Conservation (phyloP, 768 basidiomycete species). For the Pisolithus albus region DNA sequence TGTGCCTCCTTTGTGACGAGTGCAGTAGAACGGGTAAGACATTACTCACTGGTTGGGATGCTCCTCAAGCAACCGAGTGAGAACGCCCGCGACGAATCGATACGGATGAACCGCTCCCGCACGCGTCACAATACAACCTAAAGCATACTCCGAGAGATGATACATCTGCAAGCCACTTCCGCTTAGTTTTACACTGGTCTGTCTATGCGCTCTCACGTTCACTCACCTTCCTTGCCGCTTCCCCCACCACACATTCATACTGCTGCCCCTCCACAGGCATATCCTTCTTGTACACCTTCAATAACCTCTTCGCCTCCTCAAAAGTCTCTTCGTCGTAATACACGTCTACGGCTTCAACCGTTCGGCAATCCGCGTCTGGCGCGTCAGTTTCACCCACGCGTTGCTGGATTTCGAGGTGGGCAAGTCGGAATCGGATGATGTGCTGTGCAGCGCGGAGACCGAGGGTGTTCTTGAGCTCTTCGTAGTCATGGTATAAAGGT, state of each 20-base stretch:
- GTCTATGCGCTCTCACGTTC: neutral
- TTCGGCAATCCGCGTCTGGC: conserved; percentile 22
- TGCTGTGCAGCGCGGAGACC: conserved; percentile 34
- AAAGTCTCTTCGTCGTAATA: conserved; percentile 29
- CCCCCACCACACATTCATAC: conserved; percentile 24
- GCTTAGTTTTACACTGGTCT: neutral
- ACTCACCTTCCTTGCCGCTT: conserved; percentile 31
- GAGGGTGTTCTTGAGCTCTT: conserved; percentile 29
- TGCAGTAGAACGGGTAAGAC: too few relatives aligned
- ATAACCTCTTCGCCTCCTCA: conserved; percentile 34
- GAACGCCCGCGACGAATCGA: conserved; percentile 55
- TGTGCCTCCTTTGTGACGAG: too few relatives aligned
- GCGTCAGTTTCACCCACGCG: conserved; percentile 26
- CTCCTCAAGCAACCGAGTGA: conserved; percentile 44
- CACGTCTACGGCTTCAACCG: conserved; percentile 29
- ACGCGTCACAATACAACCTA: conserved; percentile 45
- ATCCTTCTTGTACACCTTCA: conserved; percentile 41
- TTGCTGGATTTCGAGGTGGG: conserved; percentile 29
- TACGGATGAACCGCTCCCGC: conserved; percentile 69
- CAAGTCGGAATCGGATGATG: conserved; percentile 35
- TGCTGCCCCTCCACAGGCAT: conserved; percentile 41
- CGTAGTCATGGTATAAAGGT: conserved; percentile 41
- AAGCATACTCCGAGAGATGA: conserved; percentile 37
- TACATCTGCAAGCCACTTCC: conserved; percentile 35
- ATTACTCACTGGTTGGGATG: conserved; percentile 33